Base-by-base conservation (phyloP, 1,284 basidiomycete genomes). In the Rhizoctonia solani region DNA sequence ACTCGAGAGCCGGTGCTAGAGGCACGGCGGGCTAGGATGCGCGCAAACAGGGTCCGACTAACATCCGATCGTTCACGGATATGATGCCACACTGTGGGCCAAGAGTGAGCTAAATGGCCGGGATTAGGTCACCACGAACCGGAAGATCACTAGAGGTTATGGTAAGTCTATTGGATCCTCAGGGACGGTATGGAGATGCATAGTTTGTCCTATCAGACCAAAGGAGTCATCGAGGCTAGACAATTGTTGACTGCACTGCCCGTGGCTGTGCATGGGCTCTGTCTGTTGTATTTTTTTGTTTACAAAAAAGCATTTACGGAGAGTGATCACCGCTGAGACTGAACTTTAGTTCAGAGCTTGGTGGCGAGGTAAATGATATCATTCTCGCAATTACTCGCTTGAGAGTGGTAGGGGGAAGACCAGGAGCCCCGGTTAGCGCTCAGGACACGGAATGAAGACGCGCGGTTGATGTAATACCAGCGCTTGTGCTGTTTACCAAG, bases 1-100 rank as follows among this genome's bases (percentile, higher is more conserved):
- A 25, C 21, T 46, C 44, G 56, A 34, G 13, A 30, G n/a, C 14
- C 9, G 29, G 44, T 61, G 30, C 53, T 16, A 9, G 56, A 23
- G 55, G 56, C 56, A 47, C 56, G 56, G 56, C 56, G 56, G 30
- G 5, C 46, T 21, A 61, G 56, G 46, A 46, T 44, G 16, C 29
- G 42, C 44, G 29, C 29, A 30, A 14, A 42, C 27, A 30, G 8
- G 1, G 16, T 23, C 27, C 23, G 27, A 39, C 37, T 39, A 41
- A n/a, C n/a, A n/a, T n/a, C n/a, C n/a, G n/a, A n/a, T n/a, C n/a
- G n/a, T n/a, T n/a, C n/a, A n/a, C n/a, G n/a, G n/a, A n/a, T n/a
- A n/a, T n/a, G n/a, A n/a, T n/a, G n/a, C n/a, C n/a, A n/a, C n/a
- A n/a, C n/a, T n/a, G n/a, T n/a, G n/a, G n/a, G n/a, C n/a, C n/a